phyloP scores from a whole-genome alignment of 768 basidiomycete species.

The Auricularia sp. region DNA sequence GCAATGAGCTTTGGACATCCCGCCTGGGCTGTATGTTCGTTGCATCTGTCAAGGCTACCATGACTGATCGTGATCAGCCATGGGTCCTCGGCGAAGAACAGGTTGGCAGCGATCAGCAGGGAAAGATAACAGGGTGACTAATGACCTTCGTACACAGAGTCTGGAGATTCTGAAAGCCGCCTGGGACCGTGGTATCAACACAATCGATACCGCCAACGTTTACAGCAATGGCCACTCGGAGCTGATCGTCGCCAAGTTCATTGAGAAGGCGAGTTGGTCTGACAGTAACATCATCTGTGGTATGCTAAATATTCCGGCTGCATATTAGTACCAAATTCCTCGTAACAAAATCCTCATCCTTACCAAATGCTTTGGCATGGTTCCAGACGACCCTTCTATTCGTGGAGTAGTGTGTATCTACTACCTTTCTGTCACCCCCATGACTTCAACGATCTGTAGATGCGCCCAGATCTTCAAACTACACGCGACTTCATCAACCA shows the following conservation, averaged over 20 bases:
- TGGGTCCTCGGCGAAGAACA: constrained; percentile 22
- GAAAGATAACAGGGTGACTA: not conserved
- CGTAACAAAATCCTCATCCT: constrained; percentile 24
- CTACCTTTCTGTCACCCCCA: not conserved
- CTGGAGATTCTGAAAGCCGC: constrained; percentile 19
- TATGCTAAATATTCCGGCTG: too few relatives aligned
- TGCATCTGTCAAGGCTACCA: not conserved
- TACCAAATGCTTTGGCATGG: constrained; percentile 19
- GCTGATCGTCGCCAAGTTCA: constrained; percentile 12
- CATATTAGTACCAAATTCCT: constrained; percentile 22
- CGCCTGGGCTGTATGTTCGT: constrained; percentile 18
- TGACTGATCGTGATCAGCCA: constrained; percentile 7
- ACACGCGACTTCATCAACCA: constrained; percentile 8
- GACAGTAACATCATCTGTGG: too few relatives aligned
- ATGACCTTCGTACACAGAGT: constrained; percentile 1
- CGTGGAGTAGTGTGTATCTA: constrained; percentile 4
- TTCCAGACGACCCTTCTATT: constrained; percentile 8
- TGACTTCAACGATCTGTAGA: not conserved
- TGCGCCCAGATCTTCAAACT: not conserved
- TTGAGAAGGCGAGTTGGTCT: constrained; percentile 9
- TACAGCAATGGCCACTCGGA: constrained; percentile 16
- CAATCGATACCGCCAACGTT: constrained; percentile 22
- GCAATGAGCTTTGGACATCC: constrained; percentile 18
- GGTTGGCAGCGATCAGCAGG: not conserved
- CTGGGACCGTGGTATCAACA: constrained; percentile 21